A percentile compares a stretch with the other conserved stretches of the same genome.
phyloP scores from a whole-genome alignment of 208 protist genomes.

The Trypanosoma theileri region DNA sequence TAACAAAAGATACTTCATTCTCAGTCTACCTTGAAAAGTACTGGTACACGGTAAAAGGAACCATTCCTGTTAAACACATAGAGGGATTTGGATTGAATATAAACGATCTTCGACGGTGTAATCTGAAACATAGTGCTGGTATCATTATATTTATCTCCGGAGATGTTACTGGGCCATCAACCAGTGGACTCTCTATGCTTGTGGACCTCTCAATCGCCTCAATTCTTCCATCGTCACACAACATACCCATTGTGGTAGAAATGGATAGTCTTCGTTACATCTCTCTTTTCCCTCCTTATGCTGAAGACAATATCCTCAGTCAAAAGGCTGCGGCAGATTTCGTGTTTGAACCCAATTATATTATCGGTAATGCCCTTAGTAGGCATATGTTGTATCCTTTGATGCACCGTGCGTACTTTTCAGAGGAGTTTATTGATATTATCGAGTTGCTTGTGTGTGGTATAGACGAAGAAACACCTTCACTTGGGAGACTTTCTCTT shows the following conservation, averaged over 20 bases:
- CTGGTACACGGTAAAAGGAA: conserved; percentile 34
- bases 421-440: conserved; percentile 78
- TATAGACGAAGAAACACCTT: conserved; percentile 50
- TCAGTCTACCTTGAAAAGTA: conserved; percentile 72
- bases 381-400: conserved; percentile 75
- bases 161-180: conserved; percentile 74
- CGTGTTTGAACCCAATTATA: conserved; percentile 83
- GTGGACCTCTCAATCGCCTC: conserved; percentile 70
- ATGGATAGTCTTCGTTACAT: conserved; percentile 71
- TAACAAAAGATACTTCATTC: conserved; percentile 74
- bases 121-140: conserved; percentile 66
- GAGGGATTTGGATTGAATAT: conserved; percentile 73
- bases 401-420: conserved; percentile 77
- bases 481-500: conserved; percentile 60
- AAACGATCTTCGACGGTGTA: conserved; percentile 66
- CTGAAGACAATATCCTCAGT: conserved; percentile 52
- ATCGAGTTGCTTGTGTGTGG: conserved; percentile 81
- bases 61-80: conserved; percentile 62
- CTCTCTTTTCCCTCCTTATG: conserved; percentile 74
- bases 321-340: conserved; percentile 70
- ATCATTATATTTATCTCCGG: conserved; percentile 74
- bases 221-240: conserved; percentile 56
- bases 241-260: conserved; percentile 79
- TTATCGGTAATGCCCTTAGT: conserved; percentile 82
- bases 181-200: conserved; percentile 82